Percentiles rank a stretch among this genome's conserved stretches.
phyloP scores from a whole-genome alignment of 306 rosid species.

The Rosa lucieae region DNA sequence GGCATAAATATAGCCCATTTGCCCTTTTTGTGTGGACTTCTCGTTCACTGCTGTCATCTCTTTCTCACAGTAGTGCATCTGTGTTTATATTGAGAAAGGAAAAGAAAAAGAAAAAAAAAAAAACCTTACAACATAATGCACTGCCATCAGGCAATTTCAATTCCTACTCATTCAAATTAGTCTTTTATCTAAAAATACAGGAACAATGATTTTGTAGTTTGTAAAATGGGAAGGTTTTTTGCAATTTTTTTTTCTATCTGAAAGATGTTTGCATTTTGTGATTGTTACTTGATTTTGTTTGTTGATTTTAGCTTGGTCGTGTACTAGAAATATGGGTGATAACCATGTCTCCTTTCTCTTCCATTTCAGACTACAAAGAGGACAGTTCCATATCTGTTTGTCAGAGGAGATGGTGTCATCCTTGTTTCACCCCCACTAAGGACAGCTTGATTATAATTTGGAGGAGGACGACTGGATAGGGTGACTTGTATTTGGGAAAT shows the following conservation, averaged over 20 bases:
- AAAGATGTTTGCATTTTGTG: background rate
- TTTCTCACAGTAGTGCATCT: background rate
- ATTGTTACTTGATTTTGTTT: background rate
- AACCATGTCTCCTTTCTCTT: conserved; percentile 18
- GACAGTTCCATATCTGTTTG: conserved; percentile 90
- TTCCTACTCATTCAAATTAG: background rate
- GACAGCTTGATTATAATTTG: conserved; percentile 56
- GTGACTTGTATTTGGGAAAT: background rate
- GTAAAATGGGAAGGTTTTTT: background rate
- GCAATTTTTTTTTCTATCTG: no score
- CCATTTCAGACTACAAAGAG: conserved; percentile 81
- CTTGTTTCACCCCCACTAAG: conserved; percentile 97
- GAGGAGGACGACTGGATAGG: conserved; percentile 57
- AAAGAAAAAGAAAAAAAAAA: background rate
- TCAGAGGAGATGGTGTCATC: conserved; percentile 98
- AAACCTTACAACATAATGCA: background rate
- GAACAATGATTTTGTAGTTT: background rate
- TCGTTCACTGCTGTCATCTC: background rate
- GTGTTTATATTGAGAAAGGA: background rate
- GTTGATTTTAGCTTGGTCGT: background rate
- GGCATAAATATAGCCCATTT: background rate
- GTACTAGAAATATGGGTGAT: background rate
- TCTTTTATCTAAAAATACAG: background rate
- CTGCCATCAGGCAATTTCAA: background rate
- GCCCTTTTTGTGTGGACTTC: background rate